Evolutionary conservation across 2,329 filamentous ascomycete genomes (phyloP), one percentile per base, ranked within the genome.

Genomic region (Neopestalotiopsis sp.): DNA sequence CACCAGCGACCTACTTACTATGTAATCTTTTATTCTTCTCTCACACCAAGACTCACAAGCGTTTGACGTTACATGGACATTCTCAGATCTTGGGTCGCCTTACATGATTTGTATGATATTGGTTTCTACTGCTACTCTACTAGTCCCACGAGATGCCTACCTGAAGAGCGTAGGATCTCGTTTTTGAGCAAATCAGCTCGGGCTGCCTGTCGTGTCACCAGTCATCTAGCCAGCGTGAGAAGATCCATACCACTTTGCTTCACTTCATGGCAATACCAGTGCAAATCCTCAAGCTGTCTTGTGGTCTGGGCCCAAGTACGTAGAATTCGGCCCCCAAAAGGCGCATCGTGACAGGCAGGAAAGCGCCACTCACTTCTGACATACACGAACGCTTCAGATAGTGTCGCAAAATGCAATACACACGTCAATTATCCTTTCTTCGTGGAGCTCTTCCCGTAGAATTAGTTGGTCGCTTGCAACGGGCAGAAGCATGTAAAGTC

Each of bases 401-500:
- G 17, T 20, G 20, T 53, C 20, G 45, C 20, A 17, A 7, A 53
- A 53, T 24, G 45, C 45, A n/a, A 53, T 38, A 38, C 34, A 38
- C 45, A 53, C 45, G 45, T 53, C 45, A 53, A n/a, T 24, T 28
- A 59, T 28, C 57, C 28, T 30, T 24, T 20, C 20, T 9, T 53
- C 45, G 45, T 53, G 45, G 45, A 20, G 34, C 34, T 5, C 34
- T 38, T 38, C 10, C 10, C n/a, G 5, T 53, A 20, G 45, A 7
- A 24, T 14, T 7, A 20, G 20, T n/a, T 20, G n/a, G 45, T 53
- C 45, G 17, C 24, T 34, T 24, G 28, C 61, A 40, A 62, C 20
- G n/a, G 24, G 42, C 42, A 28, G 62, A n/a, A 53, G 38, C 30
- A 65, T 53, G 38, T 28, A 38, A 65, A 40, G 62, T 40, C 20